Percentiles rank a stretch among this genome's conserved stretches.
Evolutionary conservation across 768 basidiomycete genomes (phyloP).

Genomic region (Collybiopsis luxurians): DNA sequence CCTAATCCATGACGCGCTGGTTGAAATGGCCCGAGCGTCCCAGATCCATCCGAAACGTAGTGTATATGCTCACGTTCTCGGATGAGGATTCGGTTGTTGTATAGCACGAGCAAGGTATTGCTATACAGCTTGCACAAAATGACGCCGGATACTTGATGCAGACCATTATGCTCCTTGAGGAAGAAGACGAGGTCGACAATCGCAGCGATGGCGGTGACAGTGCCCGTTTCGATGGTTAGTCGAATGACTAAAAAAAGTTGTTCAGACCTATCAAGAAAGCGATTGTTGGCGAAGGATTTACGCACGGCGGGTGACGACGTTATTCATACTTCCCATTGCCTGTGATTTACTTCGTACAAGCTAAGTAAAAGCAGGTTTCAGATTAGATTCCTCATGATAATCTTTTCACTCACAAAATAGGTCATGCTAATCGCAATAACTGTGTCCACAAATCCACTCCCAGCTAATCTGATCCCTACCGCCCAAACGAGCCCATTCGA

Average conservation of each 20-base stretch:
- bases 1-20: too few species aligned
- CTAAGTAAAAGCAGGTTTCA: too few species aligned
- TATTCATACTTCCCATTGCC: slow-evolving; percentile 3
- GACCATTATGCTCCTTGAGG: slow-evolving; percentile 8
- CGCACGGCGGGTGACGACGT: slow-evolving; percentile 11
- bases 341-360: slow-evolving; percentile 9
- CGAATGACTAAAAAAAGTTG: slow-evolving; percentile 8
- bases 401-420: slow-evolving; percentile 10
- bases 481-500: slow-evolving; percentile 6
- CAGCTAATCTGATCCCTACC: slow-evolving; percentile 12
- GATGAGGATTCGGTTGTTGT: slow-evolving; percentile 9
- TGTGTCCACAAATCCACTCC: slow-evolving; percentile 9
- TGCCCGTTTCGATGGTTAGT: slow-evolving; percentile 14
- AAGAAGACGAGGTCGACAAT: slow-evolving; percentile 15
- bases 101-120: slow-evolving; percentile 14
- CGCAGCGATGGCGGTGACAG: slow-evolving; percentile 13
- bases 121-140: slow-evolving; percentile 15
- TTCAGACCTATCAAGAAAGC: not conserved
- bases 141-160: slow-evolving; percentile 14
- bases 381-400: too few species aligned
- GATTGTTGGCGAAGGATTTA: not conserved
- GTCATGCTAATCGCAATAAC: slow-evolving; percentile 15
- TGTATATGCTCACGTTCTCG: not conserved
- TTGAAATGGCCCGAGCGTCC: too few species aligned
- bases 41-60: not conserved